Conservation (phyloP, 2,329 filamentous ascomycete species). For the Fonsecaea erecta region DNA sequence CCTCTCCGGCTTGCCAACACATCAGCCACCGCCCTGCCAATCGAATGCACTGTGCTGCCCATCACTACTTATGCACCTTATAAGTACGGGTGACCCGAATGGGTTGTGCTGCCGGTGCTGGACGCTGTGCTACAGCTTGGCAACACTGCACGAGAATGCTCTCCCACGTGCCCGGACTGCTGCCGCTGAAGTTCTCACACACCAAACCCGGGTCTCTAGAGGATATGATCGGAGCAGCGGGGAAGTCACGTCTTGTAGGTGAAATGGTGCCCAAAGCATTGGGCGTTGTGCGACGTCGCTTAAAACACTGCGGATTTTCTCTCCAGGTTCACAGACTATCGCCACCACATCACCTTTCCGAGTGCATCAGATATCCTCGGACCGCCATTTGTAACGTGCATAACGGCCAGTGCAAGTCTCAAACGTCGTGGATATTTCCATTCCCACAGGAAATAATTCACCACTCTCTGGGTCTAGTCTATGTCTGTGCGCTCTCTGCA, state of each 20-base stretch:
- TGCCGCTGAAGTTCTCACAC: neutral
- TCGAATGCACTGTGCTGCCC: neutral
- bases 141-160: neutral
- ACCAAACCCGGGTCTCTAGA: neutral
- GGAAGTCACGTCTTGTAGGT: neutral
- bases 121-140: neutral
- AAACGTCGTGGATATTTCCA: neutral
- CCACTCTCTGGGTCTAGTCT: neutral
- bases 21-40: slow-evolving; percentile 22
- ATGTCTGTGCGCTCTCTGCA: slow-evolving; percentile 49
- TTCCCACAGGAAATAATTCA: neutral
- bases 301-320: neutral
- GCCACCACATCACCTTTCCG: neutral
- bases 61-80: neutral
- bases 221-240: neutral
- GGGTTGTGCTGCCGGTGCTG: neutral
- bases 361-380: neutral
- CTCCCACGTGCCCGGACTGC: slow-evolving; percentile 4
- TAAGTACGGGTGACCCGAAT: neutral
- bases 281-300: neutral
- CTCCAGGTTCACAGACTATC: neutral
- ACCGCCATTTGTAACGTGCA: neutral
- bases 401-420: neutral
- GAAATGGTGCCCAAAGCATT: neutral
- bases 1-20: slow-evolving; percentile 29